A percentile compares a stretch with the other conserved stretches of the same genome.
These are phyloP conservation scores for Escovopsis sp. DNA, from an alignment of 2,329 filamentous ascomycete genomes.

Conservation along the genomic window DNA sequence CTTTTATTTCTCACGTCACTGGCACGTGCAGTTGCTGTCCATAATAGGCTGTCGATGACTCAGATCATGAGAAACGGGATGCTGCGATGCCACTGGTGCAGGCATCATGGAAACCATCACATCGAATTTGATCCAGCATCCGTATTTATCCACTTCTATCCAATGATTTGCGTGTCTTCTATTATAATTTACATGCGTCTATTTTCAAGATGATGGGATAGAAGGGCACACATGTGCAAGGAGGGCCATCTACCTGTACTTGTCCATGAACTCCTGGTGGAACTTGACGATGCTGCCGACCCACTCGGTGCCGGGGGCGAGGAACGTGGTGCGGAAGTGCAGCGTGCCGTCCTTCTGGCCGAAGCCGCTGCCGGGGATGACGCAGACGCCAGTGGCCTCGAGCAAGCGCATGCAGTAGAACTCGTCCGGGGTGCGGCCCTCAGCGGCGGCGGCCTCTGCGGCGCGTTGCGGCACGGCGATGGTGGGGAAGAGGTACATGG, in stretches of 20 bases:
- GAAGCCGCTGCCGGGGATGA: slow-evolving; percentile 85
- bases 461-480: slow-evolving; percentile 70
- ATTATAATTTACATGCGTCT: background rate
- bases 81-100: background rate
- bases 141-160: background rate
- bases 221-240: too few species aligned
- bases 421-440: slow-evolving; percentile 68
- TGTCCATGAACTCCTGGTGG: slow-evolving; percentile 78
- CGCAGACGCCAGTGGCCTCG: slow-evolving; percentile 86
- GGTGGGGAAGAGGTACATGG: slow-evolving; percentile 98
- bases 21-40: background rate
- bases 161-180: background rate
- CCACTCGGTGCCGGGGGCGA: slow-evolving; percentile 94
- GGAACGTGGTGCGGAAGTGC: slow-evolving; percentile 93
- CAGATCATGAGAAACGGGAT: background rate
- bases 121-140: background rate
- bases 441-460: slow-evolving; percentile 56
- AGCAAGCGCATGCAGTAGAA: slow-evolving; percentile 88
- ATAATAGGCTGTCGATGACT: background rate
- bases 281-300: slow-evolving; percentile 76
- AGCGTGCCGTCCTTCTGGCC: slow-evolving; percentile 83
- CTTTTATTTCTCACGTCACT: too few species aligned
- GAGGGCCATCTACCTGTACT: slow-evolving; percentile 40
- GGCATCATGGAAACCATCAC: background rate
- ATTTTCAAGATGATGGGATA: background rate